These are phyloP conservation scores for Gossypium stocksii DNA, from an alignment of 345 rosid species.

Conservation along the genomic window DNA sequence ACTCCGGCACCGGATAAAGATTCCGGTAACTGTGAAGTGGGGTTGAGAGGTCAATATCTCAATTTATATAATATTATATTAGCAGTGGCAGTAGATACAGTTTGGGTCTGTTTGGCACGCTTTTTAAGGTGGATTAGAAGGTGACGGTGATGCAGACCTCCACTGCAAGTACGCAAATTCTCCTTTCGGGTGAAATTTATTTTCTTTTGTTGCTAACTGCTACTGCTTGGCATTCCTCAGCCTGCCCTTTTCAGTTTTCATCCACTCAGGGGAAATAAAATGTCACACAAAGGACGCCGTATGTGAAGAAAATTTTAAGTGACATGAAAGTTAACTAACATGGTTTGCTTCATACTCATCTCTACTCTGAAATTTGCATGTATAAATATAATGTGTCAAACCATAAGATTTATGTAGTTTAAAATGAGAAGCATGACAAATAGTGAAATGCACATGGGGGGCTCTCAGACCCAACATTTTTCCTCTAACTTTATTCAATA, in stretches of 20 bases:
- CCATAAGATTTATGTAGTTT: not conserved
- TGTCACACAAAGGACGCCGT: not conserved
- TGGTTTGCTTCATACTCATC: not conserved
- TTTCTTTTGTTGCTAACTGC: not conserved
- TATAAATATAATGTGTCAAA: not conserved
- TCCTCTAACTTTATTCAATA: not conserved
- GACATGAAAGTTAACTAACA: not conserved
- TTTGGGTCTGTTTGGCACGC: conserved; percentile 18
- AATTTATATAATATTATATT: not conserved
- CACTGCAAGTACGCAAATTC: not conserved
- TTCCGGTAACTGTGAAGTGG: not conserved
- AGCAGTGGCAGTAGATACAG: not conserved
- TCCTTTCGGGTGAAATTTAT: not conserved
- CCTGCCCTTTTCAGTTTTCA: not conserved
- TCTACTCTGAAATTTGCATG: not conserved
- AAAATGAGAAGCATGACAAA: conserved; percentile 3
- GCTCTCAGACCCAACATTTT: not conserved
- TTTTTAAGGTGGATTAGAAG: conserved; percentile 18
- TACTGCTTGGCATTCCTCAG: not conserved
- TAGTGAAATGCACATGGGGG: conserved; percentile 12
- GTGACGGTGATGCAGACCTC: conserved; percentile 8
- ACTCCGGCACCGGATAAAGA: not conserved
- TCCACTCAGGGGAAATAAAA: too few relatives aligned
- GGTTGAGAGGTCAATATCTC: not conserved
- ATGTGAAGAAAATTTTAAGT: not conserved